Conservation (phyloP, 2,329 filamentous ascomycete genomes). For the Beauveria australis region DNA sequence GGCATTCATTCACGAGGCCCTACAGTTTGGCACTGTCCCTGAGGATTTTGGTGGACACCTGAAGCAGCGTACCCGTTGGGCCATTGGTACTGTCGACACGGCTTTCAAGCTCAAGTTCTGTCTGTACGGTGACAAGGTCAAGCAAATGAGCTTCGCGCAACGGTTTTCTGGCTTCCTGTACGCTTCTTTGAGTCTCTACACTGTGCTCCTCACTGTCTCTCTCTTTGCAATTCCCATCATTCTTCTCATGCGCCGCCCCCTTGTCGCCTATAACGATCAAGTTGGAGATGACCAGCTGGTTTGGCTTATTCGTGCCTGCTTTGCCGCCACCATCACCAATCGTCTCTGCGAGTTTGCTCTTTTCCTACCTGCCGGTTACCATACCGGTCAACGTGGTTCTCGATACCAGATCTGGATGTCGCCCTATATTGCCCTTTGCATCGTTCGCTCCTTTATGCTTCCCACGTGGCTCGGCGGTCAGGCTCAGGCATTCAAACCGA, state of each 20-base stretch:
- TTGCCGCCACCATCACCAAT: conserved; percentile 40
- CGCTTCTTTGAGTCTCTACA: conserved; percentile 46
- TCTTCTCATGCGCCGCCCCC: conserved; percentile 45
- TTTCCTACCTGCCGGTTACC: conserved; percentile 51
- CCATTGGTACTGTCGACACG: conserved; percentile 48
- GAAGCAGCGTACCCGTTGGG: conserved; percentile 50
- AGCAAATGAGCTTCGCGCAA: conserved; percentile 46
- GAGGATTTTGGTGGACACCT: conserved; percentile 47
- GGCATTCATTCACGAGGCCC: conserved; percentile 48
- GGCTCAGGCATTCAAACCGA: conserved; percentile 50
- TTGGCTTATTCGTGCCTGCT: conserved; percentile 50
- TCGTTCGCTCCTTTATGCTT: conserved; percentile 49
- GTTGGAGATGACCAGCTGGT: conserved; percentile 39
- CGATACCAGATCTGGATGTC: conserved; percentile 55
- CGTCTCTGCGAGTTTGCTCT: conserved; percentile 50
- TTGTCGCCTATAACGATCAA: conserved; percentile 44
- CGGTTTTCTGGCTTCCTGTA: conserved; percentile 53
- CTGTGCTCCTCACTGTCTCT: conserved; percentile 44
- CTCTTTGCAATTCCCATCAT: conserved; percentile 53
- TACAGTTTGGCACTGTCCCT: conserved; percentile 53
- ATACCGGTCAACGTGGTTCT: conserved; percentile 48
- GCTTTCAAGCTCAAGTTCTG: conserved; percentile 54
- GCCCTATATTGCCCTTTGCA: conserved; percentile 50
- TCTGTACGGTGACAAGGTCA: conserved; percentile 44
- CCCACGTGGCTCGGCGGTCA: conserved; percentile 53